These are phyloP conservation scores for Chlorophyllum brunneum DNA, from an alignment of 768 basidiomycete species.

Conservation along the genomic window DNA sequence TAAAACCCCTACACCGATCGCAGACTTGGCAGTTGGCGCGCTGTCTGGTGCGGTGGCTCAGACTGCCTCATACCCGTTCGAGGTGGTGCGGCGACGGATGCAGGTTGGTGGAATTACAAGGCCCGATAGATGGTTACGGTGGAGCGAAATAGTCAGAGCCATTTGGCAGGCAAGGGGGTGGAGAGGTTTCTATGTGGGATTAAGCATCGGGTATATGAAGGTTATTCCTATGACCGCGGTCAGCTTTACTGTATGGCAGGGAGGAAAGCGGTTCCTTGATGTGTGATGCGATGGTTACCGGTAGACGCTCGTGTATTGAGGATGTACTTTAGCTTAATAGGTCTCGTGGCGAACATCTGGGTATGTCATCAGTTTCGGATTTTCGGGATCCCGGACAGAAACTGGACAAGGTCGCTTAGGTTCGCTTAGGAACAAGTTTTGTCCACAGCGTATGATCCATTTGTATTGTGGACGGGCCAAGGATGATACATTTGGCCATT, in stretches of 20 bases:
- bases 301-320: background rate
- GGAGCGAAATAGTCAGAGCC: constrained; percentile 68
- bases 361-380: background rate
- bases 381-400: background rate
- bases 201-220: constrained; percentile 91
- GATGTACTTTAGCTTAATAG: background rate
- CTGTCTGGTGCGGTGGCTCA: constrained; percentile 82
- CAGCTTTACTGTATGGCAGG: constrained; percentile 89
- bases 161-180: constrained; percentile 71
- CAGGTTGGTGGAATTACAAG: constrained; percentile 86
- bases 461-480: background rate
- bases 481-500: constrained; percentile 9
- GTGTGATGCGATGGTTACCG: constrained; percentile 24
- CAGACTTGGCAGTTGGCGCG: constrained; percentile 82
- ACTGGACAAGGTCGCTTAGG: background rate
- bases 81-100: constrained; percentile 88
- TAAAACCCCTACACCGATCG: constrained; percentile 37
- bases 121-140: constrained; percentile 74
- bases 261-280: constrained; percentile 55
- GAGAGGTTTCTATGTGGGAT: constrained; percentile 88
- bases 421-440: background rate
- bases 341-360: background rate
- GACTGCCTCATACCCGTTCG: constrained; percentile 92
- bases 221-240: constrained; percentile 95
- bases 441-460: background rate